Evolutionary conservation across 495 filamentous ascomycete species (phyloP).

Genomic region (Neurospora sp.): DNA sequence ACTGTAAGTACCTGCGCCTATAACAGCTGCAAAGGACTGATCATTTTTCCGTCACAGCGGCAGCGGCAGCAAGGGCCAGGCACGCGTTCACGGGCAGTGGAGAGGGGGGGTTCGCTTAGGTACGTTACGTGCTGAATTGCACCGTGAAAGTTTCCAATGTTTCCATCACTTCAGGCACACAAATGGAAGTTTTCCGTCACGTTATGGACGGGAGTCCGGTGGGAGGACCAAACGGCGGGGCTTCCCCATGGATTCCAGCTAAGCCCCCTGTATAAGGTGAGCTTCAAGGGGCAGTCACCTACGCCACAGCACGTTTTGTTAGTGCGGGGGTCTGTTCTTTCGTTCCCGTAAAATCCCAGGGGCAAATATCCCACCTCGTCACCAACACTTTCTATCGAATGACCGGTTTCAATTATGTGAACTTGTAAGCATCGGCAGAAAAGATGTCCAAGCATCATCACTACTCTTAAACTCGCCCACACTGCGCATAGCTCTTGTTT

Average conservation of each 20-base stretch:
- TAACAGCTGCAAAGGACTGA: not conserved
- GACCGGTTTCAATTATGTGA: too few relatives aligned
- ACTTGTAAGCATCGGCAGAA: not conserved
- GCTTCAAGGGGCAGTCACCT: not conserved
- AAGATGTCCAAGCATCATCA: not conserved
- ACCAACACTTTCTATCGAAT: too few relatives aligned
- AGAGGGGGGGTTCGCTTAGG: not conserved
- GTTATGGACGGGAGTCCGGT: not conserved
- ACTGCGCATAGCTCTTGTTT: not conserved
- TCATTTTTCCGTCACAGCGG: not conserved
- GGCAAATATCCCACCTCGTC: not conserved
- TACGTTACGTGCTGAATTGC: not conserved
- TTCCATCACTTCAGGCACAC: not conserved
- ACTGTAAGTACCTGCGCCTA: not conserved
- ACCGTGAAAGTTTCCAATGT: not conserved
- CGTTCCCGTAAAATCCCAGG: not conserved
- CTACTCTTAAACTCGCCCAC: not conserved
- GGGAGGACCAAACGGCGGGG: not conserved
- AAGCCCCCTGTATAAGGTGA: not conserved
- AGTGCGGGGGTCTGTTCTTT: not conserved
- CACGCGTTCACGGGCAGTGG: not conserved
- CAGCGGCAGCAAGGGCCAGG: not conserved
- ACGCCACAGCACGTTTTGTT: not conserved
- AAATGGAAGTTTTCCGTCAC: not conserved
- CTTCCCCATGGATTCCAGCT: not conserved